Percentiles rank a stretch among this genome's conserved stretches.
phyloP scores from a whole-genome alignment of 148 eudicot genomes.

The Chenopodium suecicum region DNA sequence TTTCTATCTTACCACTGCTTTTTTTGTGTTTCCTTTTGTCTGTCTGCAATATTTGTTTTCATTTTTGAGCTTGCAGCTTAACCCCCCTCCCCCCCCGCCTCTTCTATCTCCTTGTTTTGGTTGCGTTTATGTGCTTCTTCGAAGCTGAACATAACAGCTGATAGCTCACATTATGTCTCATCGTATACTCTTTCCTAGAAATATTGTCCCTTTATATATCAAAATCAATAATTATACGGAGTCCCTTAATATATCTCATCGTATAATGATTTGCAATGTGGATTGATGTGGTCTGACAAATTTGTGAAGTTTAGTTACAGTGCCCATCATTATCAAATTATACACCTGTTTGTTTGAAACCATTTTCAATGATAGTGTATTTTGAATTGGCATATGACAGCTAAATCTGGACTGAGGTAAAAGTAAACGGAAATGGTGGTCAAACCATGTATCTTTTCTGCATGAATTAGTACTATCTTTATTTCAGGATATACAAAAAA shows the following conservation, averaged over 20 bases:
- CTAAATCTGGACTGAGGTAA: background rate
- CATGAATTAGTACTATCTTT: background rate
- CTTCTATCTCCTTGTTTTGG: background rate
- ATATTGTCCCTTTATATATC: background rate
- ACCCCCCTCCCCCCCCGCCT: too few species aligned
- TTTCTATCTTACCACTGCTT: conserved; percentile 16
- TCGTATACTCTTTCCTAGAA: background rate
- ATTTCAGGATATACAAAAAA: background rate
- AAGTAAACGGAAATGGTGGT: background rate
- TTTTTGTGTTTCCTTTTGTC: background rate
- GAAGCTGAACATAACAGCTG: background rate
- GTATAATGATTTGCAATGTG: background rate
- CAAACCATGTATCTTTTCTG: background rate
- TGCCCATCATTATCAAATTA: background rate
- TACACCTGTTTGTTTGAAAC: too few species aligned
- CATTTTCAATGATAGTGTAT: background rate
- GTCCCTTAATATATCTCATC: too few species aligned
- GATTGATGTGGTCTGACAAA: background rate
- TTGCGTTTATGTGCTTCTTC: background rate
- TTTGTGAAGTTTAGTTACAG: background rate
- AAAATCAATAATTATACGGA: too few species aligned
- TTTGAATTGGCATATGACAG: background rate
- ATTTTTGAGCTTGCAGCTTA: background rate
- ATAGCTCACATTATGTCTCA: background rate
- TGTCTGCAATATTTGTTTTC: background rate